Conservation (phyloP, 1,139 yeast species). For the Meyerozyma athensensis region DNA sequence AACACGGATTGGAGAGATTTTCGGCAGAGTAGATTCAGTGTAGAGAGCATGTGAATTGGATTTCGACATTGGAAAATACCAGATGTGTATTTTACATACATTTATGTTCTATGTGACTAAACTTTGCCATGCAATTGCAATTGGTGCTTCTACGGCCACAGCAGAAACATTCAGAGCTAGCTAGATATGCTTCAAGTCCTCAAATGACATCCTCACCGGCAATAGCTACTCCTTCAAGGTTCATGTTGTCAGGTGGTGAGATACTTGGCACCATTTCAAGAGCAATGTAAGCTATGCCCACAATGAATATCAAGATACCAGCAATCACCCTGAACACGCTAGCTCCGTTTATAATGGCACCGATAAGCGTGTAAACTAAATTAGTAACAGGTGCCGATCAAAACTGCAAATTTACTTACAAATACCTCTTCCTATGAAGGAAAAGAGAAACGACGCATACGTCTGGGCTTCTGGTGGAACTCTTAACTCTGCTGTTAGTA, state of each 20-base stretch:
- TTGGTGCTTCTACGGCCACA: no score
- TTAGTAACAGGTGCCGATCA: neutral
- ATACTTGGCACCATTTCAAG: conserved; percentile 70
- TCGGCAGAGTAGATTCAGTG: no score
- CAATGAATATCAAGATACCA: conserved; percentile 48
- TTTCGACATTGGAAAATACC: no score
- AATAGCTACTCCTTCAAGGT: conserved; percentile 44
- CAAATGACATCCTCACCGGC: conserved; percentile 44
- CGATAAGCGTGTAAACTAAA: conserved; percentile 60
- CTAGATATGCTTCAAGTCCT: neutral
- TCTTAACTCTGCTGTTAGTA: conserved; percentile 45
- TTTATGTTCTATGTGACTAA: no score
- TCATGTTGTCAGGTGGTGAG: conserved; percentile 74
- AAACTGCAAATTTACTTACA: conserved; percentile 33
- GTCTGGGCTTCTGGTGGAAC: conserved; percentile 64
- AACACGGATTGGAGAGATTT: no score
- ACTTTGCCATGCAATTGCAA: no score
- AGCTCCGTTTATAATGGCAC: conserved; percentile 58
- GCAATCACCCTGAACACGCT: conserved; percentile 52
- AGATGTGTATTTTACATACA: no score
- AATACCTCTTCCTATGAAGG: conserved; percentile 79
- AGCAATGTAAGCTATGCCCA: conserved; percentile 55
- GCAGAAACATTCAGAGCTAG: no score
- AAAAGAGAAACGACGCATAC: conserved; percentile 76
- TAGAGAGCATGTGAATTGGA: no score